A percentile compares a stretch with the other conserved stretches of the same genome.
These are phyloP conservation scores for Zizania latifolia DNA, from an alignment of 176 grass and related monocot species.

Conservation along the genomic window DNA sequence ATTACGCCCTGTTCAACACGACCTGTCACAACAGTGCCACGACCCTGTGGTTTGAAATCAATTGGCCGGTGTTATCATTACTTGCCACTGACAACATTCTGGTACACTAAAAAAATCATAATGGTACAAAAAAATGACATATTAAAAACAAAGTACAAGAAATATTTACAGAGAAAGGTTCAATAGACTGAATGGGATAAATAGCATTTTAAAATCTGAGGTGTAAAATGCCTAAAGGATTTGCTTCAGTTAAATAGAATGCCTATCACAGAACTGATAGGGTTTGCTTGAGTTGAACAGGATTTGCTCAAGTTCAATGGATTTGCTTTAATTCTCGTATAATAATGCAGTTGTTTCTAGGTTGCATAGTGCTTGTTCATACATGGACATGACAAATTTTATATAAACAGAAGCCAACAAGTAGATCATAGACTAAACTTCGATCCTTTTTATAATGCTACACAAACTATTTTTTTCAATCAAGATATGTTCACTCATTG, in stretches of 20 bases:
- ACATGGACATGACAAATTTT: not conserved
- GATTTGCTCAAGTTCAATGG: too few relatives aligned
- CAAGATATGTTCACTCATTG: not conserved
- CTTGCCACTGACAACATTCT: not conserved
- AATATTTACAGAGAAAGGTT: too few relatives aligned
- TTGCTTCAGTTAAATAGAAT: not conserved
- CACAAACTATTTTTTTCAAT: not conserved
- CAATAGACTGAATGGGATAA: too few relatives aligned
- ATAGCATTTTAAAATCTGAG: not conserved
- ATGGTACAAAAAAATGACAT: not conserved
- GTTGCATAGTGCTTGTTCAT: not conserved
- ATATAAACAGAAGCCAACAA: not conserved
- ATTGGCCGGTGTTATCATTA: not conserved
- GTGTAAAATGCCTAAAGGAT: not conserved
- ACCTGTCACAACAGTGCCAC: slow-evolving; percentile 94
- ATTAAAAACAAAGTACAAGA: not conserved
- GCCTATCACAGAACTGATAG: too few relatives aligned
- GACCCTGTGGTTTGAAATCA: slow-evolving; percentile 49
- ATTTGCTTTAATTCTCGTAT: too few relatives aligned
- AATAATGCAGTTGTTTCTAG: not conserved
- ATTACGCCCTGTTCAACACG: slow-evolving; percentile 91
- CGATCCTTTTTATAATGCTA: not conserved
- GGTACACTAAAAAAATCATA: not conserved
- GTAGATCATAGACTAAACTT: not conserved
- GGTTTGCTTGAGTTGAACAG: too few relatives aligned